Evolutionary conservation across 2,329 filamentous ascomycete species (phyloP).

Genomic region (Lasiodiplodia theobromae): DNA sequence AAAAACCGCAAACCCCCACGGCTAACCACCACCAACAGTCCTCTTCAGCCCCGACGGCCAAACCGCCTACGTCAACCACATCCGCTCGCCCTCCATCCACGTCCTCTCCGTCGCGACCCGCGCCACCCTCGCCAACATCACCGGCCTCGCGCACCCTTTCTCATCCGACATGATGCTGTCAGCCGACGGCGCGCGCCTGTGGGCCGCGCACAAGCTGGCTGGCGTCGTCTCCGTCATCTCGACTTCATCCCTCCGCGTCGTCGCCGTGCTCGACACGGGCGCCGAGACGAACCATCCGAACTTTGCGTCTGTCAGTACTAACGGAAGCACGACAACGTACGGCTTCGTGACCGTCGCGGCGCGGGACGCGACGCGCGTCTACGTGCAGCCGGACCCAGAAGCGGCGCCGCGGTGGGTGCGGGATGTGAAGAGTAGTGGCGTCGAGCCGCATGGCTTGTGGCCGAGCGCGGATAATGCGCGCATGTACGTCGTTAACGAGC

Average conservation of each 20-base stretch:
- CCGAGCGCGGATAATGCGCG: conserved; percentile 29
- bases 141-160: conserved; percentile 29
- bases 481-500: conserved; percentile 31
- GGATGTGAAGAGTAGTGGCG: not conserved
- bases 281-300: conserved; percentile 31
- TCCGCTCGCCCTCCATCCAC: conserved; percentile 24
- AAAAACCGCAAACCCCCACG: no score
- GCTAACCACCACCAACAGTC: not conserved
- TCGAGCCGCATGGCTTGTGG: conserved; percentile 30
- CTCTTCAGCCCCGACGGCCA: conserved; percentile 30
- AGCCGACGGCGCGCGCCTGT: conserved; percentile 22
- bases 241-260: not conserved
- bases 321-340: not conserved
- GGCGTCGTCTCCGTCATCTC: conserved; percentile 20
- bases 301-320: not conserved
- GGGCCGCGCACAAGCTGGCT: conserved; percentile 27
- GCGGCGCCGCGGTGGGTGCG: not conserved
- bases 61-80: conserved; percentile 31
- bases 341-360: conserved; percentile 28
- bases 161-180: conserved; percentile 31
- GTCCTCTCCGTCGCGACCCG: conserved; percentile 24
- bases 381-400: conserved; percentile 6
- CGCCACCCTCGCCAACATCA: conserved; percentile 22
- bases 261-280: conserved; percentile 18
- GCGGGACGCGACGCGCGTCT: conserved; percentile 14